These are phyloP conservation scores for Salix exigua DNA, from an alignment of 345 rosid species.

Conservation along the genomic window DNA sequence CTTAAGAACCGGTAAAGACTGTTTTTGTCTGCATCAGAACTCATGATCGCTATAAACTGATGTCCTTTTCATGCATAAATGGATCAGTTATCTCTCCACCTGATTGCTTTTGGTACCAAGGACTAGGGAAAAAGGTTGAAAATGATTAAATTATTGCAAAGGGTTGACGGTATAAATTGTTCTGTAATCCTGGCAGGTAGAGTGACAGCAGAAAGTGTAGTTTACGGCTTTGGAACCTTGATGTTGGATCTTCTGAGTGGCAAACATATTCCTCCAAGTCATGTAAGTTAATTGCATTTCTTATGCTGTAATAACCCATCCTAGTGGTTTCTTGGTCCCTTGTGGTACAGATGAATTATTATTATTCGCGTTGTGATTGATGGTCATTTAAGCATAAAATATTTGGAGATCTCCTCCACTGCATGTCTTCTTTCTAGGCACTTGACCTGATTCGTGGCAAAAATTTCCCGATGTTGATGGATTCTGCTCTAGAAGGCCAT, in stretches of 20 bases:
- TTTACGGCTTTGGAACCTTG: conserved; percentile 95
- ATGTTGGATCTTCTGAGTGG: conserved; percentile 95
- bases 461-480: conserved; percentile 90
- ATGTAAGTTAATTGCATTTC: conserved; percentile 43
- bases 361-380: not conserved
- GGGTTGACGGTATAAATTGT: not conserved
- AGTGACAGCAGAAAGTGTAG: conserved; percentile 86
- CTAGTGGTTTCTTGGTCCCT: not conserved
- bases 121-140: not conserved
- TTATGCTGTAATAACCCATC: not conserved
- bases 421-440: conserved; percentile 46
- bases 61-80: not conserved
- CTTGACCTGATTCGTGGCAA: conserved; percentile 90
- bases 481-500: conserved; percentile 91
- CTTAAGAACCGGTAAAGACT: conserved; percentile 62
- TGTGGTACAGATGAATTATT: not conserved
- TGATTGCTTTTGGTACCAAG: not conserved
- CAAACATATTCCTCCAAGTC: conserved; percentile 96
- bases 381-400: not conserved
- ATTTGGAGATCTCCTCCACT: not conserved
- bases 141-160: not conserved
- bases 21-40: not conserved
- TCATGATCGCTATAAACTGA: not conserved
- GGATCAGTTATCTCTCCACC: not conserved
- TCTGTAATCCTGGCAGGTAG: conserved; percentile 52